These are phyloP conservation scores for Globisporangium iwayamae DNA, from an alignment of 352 stramenopile genomes.

Conservation along the genomic window DNA sequence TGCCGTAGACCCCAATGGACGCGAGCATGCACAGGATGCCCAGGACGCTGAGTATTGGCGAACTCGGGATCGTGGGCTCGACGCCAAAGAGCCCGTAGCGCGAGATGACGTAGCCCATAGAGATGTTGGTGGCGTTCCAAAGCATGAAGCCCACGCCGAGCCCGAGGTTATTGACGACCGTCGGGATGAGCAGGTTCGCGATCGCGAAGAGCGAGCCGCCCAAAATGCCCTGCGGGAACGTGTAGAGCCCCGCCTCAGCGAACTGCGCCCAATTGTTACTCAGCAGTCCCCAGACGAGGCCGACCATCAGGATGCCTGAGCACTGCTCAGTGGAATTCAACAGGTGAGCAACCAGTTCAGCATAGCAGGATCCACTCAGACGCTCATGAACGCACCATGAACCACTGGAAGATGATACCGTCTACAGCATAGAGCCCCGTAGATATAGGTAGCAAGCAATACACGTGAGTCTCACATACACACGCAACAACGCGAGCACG, in stretches of 20 bases:
- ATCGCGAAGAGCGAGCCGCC: conserved; percentile 74
- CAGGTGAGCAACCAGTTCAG: background rate
- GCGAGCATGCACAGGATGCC: conserved; percentile 78
- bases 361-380: background rate
- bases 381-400: conserved; percentile 53
- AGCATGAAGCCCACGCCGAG: conserved; percentile 83
- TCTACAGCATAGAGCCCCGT: conserved; percentile 31
- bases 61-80: conserved; percentile 50
- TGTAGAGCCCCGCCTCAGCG: conserved; percentile 70
- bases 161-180: conserved; percentile 79
- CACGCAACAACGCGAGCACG: conserved; percentile 6
- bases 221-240: conserved; percentile 75
- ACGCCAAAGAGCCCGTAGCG: conserved; percentile 72
- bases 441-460: conserved; percentile 1
- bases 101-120: conserved; percentile 76
- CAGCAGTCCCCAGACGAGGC: conserved; percentile 64
- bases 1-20: conserved; percentile 75
- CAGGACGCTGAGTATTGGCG: conserved; percentile 48
- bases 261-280: conserved; percentile 83
- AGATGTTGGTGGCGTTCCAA: conserved; percentile 86
- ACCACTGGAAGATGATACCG: conserved; percentile 88
- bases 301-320: conserved; percentile 81
- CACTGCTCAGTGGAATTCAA: conserved; percentile 32
- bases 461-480: background rate
- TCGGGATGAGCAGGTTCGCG: conserved; percentile 81